A percentile compares a stretch with the other conserved stretches of the same genome.
phyloP scores from a whole-genome alignment of 306 rosid genomes.

The Echinosophora koreensis region DNA sequence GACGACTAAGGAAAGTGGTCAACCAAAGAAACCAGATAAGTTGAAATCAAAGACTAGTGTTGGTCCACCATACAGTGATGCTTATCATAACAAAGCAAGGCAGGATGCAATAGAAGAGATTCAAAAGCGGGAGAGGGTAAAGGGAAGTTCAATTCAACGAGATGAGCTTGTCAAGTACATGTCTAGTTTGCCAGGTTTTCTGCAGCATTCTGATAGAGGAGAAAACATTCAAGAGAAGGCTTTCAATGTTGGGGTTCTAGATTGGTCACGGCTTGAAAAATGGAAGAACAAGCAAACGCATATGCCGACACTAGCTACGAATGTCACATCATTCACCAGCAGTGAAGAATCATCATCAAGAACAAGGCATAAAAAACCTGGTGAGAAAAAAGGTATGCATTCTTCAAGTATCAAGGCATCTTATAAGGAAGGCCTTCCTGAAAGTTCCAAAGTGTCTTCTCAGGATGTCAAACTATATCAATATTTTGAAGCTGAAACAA shows the following conservation, averaged over 20 bases:
- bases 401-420: constrained; percentile 53
- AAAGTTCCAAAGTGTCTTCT: constrained; percentile 46
- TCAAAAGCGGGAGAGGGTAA: constrained; percentile 44
- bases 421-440: constrained; percentile 48
- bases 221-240: constrained; percentile 68
- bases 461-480: constrained; percentile 50
- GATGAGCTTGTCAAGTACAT: constrained; percentile 93
- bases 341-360: constrained; percentile 47
- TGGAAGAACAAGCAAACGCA: constrained; percentile 70
- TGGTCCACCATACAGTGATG: constrained; percentile 42
- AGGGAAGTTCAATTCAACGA: constrained; percentile 55
- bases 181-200: constrained; percentile 86
- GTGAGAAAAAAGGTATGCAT: constrained; percentile 40
- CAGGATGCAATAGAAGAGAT: constrained; percentile 45
- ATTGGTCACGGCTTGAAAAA: constrained; percentile 83
- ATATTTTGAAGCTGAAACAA: constrained; percentile 54
- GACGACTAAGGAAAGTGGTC: constrained; percentile 52
- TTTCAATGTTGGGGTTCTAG: constrained; percentile 92
- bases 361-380: constrained; percentile 45
- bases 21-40: constrained; percentile 46
- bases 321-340: constrained; percentile 43
- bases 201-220: constrained; percentile 64
- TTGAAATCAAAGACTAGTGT: constrained; percentile 48
- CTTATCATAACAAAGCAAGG: constrained; percentile 40
- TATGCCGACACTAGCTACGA: constrained; percentile 38